phyloP scores from a whole-genome alignment of 306 rosid genomes.

The Vicia sativa region DNA sequence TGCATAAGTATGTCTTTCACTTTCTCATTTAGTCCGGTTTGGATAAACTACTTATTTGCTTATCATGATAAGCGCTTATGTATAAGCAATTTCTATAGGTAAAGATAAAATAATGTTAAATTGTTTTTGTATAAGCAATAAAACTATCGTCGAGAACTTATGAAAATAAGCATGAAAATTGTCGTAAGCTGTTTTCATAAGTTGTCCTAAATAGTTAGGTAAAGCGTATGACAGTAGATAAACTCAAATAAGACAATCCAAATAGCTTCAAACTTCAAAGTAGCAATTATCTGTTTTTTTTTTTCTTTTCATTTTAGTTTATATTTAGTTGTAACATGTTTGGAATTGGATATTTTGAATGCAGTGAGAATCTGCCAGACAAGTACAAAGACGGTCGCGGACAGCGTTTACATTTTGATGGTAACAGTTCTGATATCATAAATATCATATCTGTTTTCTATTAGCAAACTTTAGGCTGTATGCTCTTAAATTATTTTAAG shows the following conservation, averaged over 20 bases:
- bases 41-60: too few relatives aligned
- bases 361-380: slow-evolving; percentile 62
- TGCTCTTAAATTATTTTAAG: neutral
- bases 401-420: slow-evolving; percentile 65
- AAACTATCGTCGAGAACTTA: too few relatives aligned
- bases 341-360: slow-evolving; percentile 39
- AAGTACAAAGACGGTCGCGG: slow-evolving; percentile 42
- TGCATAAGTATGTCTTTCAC: slow-evolving; percentile 58
- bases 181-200: too few relatives aligned
- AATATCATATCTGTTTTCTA: slow-evolving; percentile 8
- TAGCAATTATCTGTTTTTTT: slow-evolving; percentile 11
- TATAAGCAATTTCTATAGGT: too few relatives aligned
- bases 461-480: neutral
- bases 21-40: neutral
- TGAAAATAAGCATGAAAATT: too few relatives aligned
- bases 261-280: too few relatives aligned
- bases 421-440: slow-evolving; percentile 47
- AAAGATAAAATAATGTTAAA: too few relatives aligned
- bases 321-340: slow-evolving; percentile 11
- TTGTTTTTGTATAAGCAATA: too few relatives aligned
- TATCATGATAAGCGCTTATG: too few relatives aligned
- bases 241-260: too few relatives aligned
- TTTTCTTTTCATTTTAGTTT: slow-evolving; percentile 4
- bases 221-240: too few relatives aligned
- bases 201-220: too few relatives aligned